Evolutionary conservation across 2,329 filamentous ascomycete genomes (phyloP), one percentile per base, ranked within the genome.

Genomic region (Gyromitra esculenta): DNA sequence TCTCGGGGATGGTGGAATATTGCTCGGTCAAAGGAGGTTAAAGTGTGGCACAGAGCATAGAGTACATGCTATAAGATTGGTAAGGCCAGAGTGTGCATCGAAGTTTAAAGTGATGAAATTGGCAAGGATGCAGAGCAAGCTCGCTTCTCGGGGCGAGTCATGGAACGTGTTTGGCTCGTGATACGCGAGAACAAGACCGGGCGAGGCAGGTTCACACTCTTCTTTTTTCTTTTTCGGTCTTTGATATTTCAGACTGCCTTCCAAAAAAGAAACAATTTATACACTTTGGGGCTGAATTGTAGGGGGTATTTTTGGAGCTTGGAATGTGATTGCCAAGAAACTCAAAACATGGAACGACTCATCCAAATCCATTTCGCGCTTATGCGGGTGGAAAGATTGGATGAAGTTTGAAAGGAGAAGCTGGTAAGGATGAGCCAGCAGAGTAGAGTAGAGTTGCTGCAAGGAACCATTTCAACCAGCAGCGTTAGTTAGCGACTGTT

Each of bases 391-490:
- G 35, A 57, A 64, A 64, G 59, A 65, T 72, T 64, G 67, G 67
- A 71, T 39, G 54, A 9, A n/a, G 31, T 35, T 37, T 2, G 56
- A 70, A 69, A 50, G 43, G 48, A 15, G 37, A 11, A 18, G 31
- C 57, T 59, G 37, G 48, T 57, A 69, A 45, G 64, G 65, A 41
- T 43, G 18, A 7, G n/a, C 50, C 11, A 66, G 70, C 11, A 69
- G 62, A 45, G 57, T 56, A 69, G 7, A 66, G 70, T n/a, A 69
- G 62, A 45, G 57, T 63, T 74, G 7, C 72, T 70, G 59, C 65
- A 70, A 70, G 72, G 71, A 59, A 64, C 71, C 39, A 66, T 60
- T 54, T 21, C 52, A 67, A 41, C 62, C 62, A 66, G 54, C 37
- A 41, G 48, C 35, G 15, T 43, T n/a, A 31, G 15, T 35, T 43